Base-by-base conservation (phyloP, 2,329 filamentous ascomycete genomes). In the Neonectria magnoliae region DNA sequence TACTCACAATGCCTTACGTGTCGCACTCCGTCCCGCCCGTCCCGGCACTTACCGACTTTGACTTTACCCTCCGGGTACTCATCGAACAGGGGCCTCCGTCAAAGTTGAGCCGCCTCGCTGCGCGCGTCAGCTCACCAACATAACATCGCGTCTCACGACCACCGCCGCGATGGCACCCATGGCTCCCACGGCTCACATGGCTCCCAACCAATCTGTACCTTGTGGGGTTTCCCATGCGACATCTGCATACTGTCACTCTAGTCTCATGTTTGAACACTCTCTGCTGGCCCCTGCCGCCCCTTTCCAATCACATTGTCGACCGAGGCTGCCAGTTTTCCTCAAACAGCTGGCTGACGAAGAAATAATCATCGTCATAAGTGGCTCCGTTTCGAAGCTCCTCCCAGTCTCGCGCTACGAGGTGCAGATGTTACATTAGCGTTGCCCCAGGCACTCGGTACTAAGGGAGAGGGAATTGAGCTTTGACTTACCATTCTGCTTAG, bases 261-360 rank as follows among this genome's bases (percentile, higher is more conserved):
- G 36, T 50, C 31, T 55, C 38, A 16, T n/a, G 10, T 50, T 55
- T 55, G 42, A 54, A 41, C 61, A 16, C 50, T 55, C 20, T 53
- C 20, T 53, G 29, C 20, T 55, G 18, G 42, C 13, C 52, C 50
- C 50, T 57, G 29, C 13, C 52, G n/a, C 36, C 54, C 33, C 54
- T 31, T 44, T 58, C 65, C 69, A 70, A 68, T 72, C 67, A 76
- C 48, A 75, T 67, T 25, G 73, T 76, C 22, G 72, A 64, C 41
- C 71, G 74, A 62, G 76, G 76, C 57, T 81, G 78, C 87, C 87
- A 89, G 58, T 85, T 83, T 61, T 82, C 79, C 68, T 88, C 84
- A 72, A 84, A 89, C 31, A 90, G 77, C 72, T 90, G 87, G 71
- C 85, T 87, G 68, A 88, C 80, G 71, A 88, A 89, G 71, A 83